Base-by-base conservation (phyloP, 2,329 filamentous ascomycete genomes). In the Magnaporthales sp. region DNA sequence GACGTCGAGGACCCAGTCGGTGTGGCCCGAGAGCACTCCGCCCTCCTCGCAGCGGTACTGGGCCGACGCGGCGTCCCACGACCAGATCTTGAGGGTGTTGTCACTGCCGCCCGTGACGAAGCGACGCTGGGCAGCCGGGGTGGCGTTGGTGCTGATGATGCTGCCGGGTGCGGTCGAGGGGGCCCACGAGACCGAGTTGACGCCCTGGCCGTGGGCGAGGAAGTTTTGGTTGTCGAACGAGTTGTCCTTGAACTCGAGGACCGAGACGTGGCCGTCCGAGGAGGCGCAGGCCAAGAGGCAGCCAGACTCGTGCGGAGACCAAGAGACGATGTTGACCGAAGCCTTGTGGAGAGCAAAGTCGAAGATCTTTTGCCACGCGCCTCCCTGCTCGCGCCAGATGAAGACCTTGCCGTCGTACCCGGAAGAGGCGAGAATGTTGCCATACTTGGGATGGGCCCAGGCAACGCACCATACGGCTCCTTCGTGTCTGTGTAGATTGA, bases 361-460 rank as follows among this genome's bases (percentile, higher is more conserved):
- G 81, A 95, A 96, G 77, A 97, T 92, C 76, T 90, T 89, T 74
- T 93, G 90, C 90, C 90, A 93, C 73, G 86, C 82, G 71, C 83
- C 85, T 72, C 80, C 82, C 77, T 93, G 90, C 80, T 99, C 95
- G 77, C 93, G 92, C 93, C 94, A 99, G 84, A 99, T 96, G 78
- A 98, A 89, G 71, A 99, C 94, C 80, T 97, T 97, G 79, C 94
- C 95, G 79, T 99, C 95, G 81, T 97, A 99, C 71, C 91, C 92
- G 65, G 93, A 92, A 69, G 92, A 96, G 67, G 95, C 95, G 68
- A 99, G 89, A 75, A 99, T 97, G 77, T 94, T 97, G 81, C 95
- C 95, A 79, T 96, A 98, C 78, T 99, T 98, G 70, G 95, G 95
- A 76, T 99, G 95, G 63, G 94, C 93, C 95, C 95, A 99, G 73